These are phyloP conservation scores for Phytophthora sp. DNA, from an alignment of 352 stramenopile genomes.

Conservation along the genomic window DNA sequence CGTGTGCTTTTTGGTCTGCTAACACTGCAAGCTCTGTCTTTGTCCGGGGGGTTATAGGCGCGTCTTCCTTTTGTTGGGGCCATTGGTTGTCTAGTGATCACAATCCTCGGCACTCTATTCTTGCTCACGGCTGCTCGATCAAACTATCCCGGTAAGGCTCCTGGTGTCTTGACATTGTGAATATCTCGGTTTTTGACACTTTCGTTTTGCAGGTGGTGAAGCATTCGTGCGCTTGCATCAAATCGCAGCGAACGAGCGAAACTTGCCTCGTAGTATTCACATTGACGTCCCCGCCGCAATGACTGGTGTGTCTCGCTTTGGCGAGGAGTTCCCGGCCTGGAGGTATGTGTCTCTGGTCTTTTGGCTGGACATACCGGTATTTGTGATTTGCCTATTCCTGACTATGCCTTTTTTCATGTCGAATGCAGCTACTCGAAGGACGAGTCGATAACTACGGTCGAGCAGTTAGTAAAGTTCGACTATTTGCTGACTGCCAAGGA, in stretches of 20 bases:
- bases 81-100: slow-evolving; percentile 54
- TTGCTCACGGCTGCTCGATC: slow-evolving; percentile 76
- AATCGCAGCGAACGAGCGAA: slow-evolving; percentile 35
- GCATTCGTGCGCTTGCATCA: slow-evolving; percentile 72
- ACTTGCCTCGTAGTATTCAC: slow-evolving; percentile 67
- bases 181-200: slow-evolving; percentile 3
- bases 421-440: slow-evolving; percentile 84
- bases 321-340: slow-evolving; percentile 79
- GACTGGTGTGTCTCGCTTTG: slow-evolving; percentile 93
- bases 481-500: slow-evolving; percentile 66
- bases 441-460: slow-evolving; percentile 54
- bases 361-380: too few relatives aligned
- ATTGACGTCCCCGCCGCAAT: slow-evolving; percentile 95
- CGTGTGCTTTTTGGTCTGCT: too few relatives aligned
- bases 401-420: not conserved
- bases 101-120: slow-evolving; percentile 51
- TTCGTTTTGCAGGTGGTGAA: slow-evolving; percentile 55
- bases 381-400: not conserved
- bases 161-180: not conserved
- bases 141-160: slow-evolving; percentile 93
- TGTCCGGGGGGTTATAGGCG: too few relatives aligned
- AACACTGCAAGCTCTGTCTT: too few relatives aligned
- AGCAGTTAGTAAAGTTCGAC: slow-evolving; percentile 60
- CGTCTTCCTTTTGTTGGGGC: slow-evolving; percentile 60
- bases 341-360: slow-evolving; percentile 44